Base-by-base conservation (phyloP, 2,329 filamentous ascomycete species). In the Diaporthe batatas region DNA sequence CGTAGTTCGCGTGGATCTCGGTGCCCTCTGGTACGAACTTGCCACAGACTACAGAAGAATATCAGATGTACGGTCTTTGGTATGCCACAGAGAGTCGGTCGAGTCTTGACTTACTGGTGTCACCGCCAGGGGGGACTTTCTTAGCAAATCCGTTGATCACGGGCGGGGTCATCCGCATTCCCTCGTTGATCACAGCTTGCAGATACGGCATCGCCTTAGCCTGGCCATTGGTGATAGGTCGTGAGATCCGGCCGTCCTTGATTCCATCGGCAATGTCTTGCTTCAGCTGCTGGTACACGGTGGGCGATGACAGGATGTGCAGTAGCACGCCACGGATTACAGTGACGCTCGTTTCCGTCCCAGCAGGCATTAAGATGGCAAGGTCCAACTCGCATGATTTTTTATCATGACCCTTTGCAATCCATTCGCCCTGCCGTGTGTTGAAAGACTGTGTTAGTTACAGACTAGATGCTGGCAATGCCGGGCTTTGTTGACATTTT, bases 311-410 rank as follows among this genome's bases (percentile, higher is more conserved):
- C 32, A 83, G 81, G 71, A 88, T 77, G 76, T 85, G 83, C 36
- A 88, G 82, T 53, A 88, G 65, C 6, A 82, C 85, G 57, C 82
- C 79, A 3, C 86, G 83, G 4, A 88, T 81, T 2, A 83, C 81
- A 0, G 84, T 85, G 0, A 86, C 83, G 0, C 85, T 86, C 14
- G 85, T 87, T 73, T 89, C 87, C 3, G 85, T 85, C 5, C 87
- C 87, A 7, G 86, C 86, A 2, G 85, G 81, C 70, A 74, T 39
- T 23, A 47, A 12, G 16, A 72, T 39, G 11, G 53, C 49, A 34
- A 73, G 29, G 39, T 73, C 72, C 7, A 7, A 23, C 53, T 71
- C 72, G 36, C 57, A 62, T 23, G 67, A 21, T 4, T 23, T 6
- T 6, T 32, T 49, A 6, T 18, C 25, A 25, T 57, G 29, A 1